A percentile compares a stretch with the other conserved stretches of the same genome.
Evolutionary conservation across 495 filamentous ascomycete species (phyloP).

Genomic region (Neurospora discreta): DNA sequence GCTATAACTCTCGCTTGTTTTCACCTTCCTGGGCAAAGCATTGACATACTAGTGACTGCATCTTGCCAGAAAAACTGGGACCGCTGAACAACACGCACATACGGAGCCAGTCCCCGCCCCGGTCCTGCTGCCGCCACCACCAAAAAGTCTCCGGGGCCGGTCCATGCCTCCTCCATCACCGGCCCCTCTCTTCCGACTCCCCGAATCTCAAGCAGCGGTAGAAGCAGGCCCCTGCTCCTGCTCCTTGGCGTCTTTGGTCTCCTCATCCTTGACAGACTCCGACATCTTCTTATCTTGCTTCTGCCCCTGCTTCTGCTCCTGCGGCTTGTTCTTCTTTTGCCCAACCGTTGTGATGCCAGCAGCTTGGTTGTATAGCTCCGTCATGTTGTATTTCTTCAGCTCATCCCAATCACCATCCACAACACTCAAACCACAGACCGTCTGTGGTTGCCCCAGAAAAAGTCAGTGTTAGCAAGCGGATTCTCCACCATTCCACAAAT

Average conservation of each 20-base stretch:
- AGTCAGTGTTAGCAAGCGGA: not conserved
- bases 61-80: not conserved
- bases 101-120: not conserved
- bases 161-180: not conserved
- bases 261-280: not conserved
- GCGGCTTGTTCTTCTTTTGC: not conserved
- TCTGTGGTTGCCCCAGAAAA: conserved; percentile 12
- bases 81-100: not conserved
- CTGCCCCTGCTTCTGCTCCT: conserved; percentile 5
- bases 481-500: not conserved
- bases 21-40: not conserved
- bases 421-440: conserved; percentile 35
- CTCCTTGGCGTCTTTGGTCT: conserved; percentile 1
- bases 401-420: conserved; percentile 41
- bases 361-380: conserved; percentile 30
- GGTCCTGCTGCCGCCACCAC: not conserved
- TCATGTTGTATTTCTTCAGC: conserved; percentile 37
- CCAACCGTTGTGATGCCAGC: not conserved
- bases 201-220: not conserved
- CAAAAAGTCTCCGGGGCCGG: not conserved
- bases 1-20: not conserved
- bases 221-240: not conserved
- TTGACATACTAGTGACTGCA: not conserved
- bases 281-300: not conserved
- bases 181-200: not conserved